Base-by-base conservation (phyloP, 2,329 filamentous ascomycete genomes). In the Apiospora phragmitis region DNA sequence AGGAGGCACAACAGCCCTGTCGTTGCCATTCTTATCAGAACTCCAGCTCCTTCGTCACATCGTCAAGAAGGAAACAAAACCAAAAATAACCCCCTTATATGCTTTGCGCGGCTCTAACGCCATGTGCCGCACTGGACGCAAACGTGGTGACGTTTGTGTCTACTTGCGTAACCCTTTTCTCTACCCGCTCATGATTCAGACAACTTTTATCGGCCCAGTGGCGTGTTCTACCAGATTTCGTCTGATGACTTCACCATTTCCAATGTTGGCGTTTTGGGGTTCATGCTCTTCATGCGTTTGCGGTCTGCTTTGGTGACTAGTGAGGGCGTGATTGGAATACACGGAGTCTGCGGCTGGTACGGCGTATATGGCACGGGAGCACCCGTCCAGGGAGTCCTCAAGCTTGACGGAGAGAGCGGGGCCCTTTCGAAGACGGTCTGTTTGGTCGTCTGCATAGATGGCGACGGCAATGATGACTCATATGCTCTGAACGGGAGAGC, bases 301-400 rank as follows among this genome's bases (percentile, higher is more conserved):
- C 92, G 83, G 77, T 95, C 92, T 72, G 89, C 88, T 80, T 86
- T 89, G 32, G 90, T 93, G 21, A 93, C 90, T 65, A 95, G 82
- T 26, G 89, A 89, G n/a, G 93, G 92, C 41, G 93, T 94, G 67
- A 95, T 89, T 1, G 93, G 93, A 68, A 94, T 87, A 66, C 93
- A 85, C 1, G 93, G 92, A 8, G 91, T 92, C 78, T 91, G 93
- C 0, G 93, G 93, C 83, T 95, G 93, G 75, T 95, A 95, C 0
- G 93, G 92, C 70, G 89, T 90, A 80, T 95, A 95, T 1, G 93
- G 93, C 29, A 91, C 87, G 1, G 89, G 86, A 29, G 84, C 85
- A 5, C 88, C 89, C 1, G 87, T 90, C 79, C 84, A 88, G 0
- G 92, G 93, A 3, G 90, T 92, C 65, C 87, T 88, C 32, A 89